These are phyloP conservation scores for Kazachstania bromeliacearum DNA, from an alignment of 805 yeast species.

Conservation along the genomic window DNA sequence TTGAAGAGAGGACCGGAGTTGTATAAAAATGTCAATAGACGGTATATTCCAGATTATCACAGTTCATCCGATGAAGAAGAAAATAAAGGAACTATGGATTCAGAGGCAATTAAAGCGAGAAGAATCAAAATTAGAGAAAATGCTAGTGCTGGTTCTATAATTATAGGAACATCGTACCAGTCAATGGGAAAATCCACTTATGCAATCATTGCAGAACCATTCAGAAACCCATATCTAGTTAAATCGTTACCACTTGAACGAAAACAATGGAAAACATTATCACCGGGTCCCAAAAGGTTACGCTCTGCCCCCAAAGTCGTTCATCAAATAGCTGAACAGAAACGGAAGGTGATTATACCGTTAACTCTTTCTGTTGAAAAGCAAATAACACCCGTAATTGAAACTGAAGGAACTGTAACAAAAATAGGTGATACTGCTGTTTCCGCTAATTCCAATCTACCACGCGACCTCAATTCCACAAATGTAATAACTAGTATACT, in stretches of 20 bases:
- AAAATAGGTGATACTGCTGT: too few relatives aligned
- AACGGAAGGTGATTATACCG: slow-evolving; percentile 5
- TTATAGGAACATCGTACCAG: slow-evolving; percentile 10
- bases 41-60: slow-evolving; percentile 15
- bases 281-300: slow-evolving; percentile 6
- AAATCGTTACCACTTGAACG: slow-evolving; percentile 15
- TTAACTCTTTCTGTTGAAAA: slow-evolving; percentile 6
- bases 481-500: too few relatives aligned
- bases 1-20: slow-evolving; percentile 11
- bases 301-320: slow-evolving; percentile 10
- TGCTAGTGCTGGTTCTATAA: slow-evolving; percentile 19
- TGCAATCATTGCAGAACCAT: slow-evolving; percentile 27
- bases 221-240: slow-evolving; percentile 22
- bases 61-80: slow-evolving; percentile 29
- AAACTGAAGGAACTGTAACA: too few relatives aligned
- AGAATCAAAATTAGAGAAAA: slow-evolving; percentile 1
- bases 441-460: too few relatives aligned
- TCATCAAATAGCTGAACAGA: slow-evolving; percentile 13
- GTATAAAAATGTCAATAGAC: slow-evolving; percentile 18
- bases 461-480: too few relatives aligned
- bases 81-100: slow-evolving; percentile 10
- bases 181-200: slow-evolving; percentile 6
- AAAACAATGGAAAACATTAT: slow-evolving; percentile 11
- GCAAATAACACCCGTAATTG: too few relatives aligned
- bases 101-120: slow-evolving; percentile 10